These are phyloP conservation scores for Metschnikowia vanudenii DNA, from an alignment of 805 yeast genomes.

Conservation along the genomic window DNA sequence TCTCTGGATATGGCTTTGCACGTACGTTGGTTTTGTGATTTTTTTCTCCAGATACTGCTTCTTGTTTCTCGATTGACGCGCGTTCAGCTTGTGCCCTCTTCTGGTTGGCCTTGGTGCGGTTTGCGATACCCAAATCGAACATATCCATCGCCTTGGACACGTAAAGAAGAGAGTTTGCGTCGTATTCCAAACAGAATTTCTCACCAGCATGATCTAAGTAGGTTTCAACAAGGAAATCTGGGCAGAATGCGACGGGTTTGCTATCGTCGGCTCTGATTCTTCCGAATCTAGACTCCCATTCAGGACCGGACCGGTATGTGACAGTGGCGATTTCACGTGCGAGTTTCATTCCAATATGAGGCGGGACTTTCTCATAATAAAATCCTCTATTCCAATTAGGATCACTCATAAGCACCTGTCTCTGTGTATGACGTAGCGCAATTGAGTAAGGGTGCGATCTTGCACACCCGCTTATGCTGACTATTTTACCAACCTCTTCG, in stretches of 20 bases:
- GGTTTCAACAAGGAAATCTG: constrained; percentile 89
- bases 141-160: constrained; percentile 93
- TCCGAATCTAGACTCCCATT: constrained; percentile 93
- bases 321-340: constrained; percentile 94
- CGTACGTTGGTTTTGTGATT: constrained; percentile 34
- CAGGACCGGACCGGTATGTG: constrained; percentile 93
- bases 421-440: constrained; percentile 88
- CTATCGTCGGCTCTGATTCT: constrained; percentile 81
- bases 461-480: constrained; percentile 89
- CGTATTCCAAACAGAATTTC: constrained; percentile 87
- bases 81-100: constrained; percentile 41
- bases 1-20: constrained; percentile 51
- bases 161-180: constrained; percentile 84
- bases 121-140: constrained; percentile 67
- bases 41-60: constrained; percentile 5
- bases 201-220: constrained; percentile 94
- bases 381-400: constrained; percentile 93
- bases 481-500: constrained; percentile 65
- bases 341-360: constrained; percentile 92
- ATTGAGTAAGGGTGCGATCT: constrained; percentile 92
- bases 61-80: constrained; percentile 7
- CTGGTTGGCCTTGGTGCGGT: constrained; percentile 42
- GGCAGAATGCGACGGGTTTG: constrained; percentile 82
- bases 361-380: constrained; percentile 77
- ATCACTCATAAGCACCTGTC: constrained; percentile 92